These are phyloP conservation scores for Aureobasidium namibiae DNA, from an alignment of 2,329 filamentous ascomycete species.

Conservation along the genomic window DNA sequence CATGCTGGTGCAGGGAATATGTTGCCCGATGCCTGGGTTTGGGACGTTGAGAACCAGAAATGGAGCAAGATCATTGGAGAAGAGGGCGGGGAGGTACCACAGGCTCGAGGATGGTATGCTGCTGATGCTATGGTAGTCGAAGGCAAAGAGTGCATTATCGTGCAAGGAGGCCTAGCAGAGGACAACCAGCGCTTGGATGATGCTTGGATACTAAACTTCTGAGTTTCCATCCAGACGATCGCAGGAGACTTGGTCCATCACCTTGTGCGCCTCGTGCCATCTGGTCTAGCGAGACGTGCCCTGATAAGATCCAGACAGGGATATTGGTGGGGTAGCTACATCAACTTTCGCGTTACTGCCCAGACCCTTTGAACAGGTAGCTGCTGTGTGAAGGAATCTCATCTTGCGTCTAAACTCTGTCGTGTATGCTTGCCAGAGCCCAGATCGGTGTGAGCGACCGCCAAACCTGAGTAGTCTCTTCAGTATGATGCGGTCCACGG, in stretches of 20 bases:
- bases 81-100: constrained; percentile 24
- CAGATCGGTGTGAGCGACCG: not conserved
- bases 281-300: no score
- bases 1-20: constrained; percentile 51
- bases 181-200: constrained; percentile 45
- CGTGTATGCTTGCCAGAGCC: not conserved
- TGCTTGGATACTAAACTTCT: constrained; percentile 37
- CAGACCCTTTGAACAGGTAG: not conserved
- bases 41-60: constrained; percentile 25
- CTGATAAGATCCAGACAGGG: no score
- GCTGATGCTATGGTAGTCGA: constrained; percentile 34
- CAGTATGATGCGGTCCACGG: not conserved
- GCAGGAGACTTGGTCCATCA: no score
- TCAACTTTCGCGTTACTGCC: not conserved
- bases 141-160: constrained; percentile 31
- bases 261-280: no score
- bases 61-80: constrained; percentile 29
- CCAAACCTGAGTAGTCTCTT: not conserved
- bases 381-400: not conserved
- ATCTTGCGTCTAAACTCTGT: not conserved
- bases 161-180: constrained; percentile 46
- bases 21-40: constrained; percentile 45
- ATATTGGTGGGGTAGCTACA: no score
- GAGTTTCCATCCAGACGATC: not conserved
- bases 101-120: constrained; percentile 46